phyloP scores from a whole-genome alignment of 2,329 filamentous ascomycete species.

The Diaporthe capsici region DNA sequence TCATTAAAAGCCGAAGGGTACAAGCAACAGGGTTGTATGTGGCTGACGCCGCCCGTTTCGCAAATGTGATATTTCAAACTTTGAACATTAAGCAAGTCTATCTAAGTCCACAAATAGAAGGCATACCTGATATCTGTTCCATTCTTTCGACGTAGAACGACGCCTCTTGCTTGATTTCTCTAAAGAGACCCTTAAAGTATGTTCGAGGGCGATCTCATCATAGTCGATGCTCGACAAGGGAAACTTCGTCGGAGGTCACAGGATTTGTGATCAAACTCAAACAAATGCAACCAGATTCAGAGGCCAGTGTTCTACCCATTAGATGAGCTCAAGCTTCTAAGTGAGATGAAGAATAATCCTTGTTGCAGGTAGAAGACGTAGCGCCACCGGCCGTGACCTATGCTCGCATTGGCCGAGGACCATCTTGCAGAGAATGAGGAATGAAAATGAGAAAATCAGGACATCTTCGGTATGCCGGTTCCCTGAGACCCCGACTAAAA shows the following conservation, averaged over 20 bases:
- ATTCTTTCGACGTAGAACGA: too few species aligned
- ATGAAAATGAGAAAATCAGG: neutral
- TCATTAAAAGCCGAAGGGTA: slow-evolving; percentile 12
- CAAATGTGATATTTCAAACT: neutral
- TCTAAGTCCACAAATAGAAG: neutral
- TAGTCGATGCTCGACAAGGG: neutral
- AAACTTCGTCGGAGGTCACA: neutral
- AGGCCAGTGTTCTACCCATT: neutral
- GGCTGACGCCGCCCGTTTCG: neutral
- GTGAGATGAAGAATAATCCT: neutral
- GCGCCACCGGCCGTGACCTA: neutral
- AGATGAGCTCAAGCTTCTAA: neutral
- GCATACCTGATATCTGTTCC: too few species aligned
- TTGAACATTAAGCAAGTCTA: too few species aligned
- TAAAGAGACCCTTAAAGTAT: neutral
- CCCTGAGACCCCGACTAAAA: neutral
- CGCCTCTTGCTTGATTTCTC: too few species aligned
- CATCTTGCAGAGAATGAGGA: neutral
- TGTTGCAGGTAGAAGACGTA: neutral
- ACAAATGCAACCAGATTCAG: neutral
- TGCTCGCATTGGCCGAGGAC: neutral
- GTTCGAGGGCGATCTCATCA: neutral
- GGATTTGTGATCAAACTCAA: neutral
- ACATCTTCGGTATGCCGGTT: neutral
- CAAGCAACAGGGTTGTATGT: neutral